A percentile compares a stretch with the other conserved stretches of the same genome.
phyloP scores from a whole-genome alignment of 352 stramenopile genomes.

The Globisporangium abappressorium region DNA sequence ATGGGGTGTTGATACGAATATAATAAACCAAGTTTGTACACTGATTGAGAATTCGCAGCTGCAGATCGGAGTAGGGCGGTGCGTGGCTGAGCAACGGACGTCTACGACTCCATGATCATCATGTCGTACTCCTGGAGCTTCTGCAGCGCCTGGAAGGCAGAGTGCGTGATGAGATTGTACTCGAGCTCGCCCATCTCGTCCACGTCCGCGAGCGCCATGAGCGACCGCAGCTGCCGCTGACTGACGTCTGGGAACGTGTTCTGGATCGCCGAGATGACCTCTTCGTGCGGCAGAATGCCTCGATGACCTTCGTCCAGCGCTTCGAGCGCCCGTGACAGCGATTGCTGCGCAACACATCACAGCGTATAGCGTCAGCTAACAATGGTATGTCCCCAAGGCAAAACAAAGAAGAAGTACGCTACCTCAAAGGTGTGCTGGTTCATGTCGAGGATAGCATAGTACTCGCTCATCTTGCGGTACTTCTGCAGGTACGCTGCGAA shows the following conservation, averaged over 20 bases:
- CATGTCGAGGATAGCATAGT: conserved; percentile 72
- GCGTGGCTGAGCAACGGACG: neutral
- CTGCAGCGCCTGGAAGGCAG: conserved; percentile 70
- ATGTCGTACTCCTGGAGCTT: conserved; percentile 83
- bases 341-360: conserved; percentile 30
- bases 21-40: conserved; percentile 16
- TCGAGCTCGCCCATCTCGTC: conserved; percentile 74
- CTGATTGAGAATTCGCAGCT: neutral
- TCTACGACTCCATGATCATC: conserved; percentile 68
- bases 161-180: conserved; percentile 65
- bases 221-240: conserved; percentile 54
- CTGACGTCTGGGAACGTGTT: conserved; percentile 65
- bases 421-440: conserved; percentile 82
- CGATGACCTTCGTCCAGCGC: conserved; percentile 60
- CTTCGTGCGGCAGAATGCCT: conserved; percentile 47
- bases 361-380: neutral
- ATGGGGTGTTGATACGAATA: conserved; percentile 14
- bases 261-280: conserved; percentile 54
- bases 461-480: conserved; percentile 74
- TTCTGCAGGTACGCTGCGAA: conserved; percentile 53
- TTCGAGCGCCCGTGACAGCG: conserved; percentile 58
- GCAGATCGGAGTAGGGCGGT: neutral
- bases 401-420: neutral
- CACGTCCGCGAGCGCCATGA: conserved; percentile 59
- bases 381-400: neutral